A percentile compares a stretch with the other conserved stretches of the same genome.
Evolutionary conservation across 2,329 filamentous ascomycete genomes (phyloP).

Genomic region (Teratosphaeria viscida): DNA sequence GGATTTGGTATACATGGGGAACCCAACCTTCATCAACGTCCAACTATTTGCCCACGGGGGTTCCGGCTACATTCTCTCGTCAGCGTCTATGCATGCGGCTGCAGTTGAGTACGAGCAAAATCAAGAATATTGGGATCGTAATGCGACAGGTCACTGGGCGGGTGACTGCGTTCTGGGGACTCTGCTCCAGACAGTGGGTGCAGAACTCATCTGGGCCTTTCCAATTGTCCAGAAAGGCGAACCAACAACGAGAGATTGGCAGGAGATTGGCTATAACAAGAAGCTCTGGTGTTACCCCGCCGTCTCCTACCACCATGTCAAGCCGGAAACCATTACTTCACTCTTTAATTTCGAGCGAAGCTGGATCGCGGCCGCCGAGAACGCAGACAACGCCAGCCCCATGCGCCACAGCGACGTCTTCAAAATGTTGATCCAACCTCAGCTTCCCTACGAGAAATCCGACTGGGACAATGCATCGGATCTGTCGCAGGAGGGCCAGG

Average conservation of each 20-base stretch:
- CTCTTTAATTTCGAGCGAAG: not conserved
- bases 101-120: slow-evolving; percentile 32
- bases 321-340: slow-evolving; percentile 6
- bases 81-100: slow-evolving; percentile 36
- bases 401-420: slow-evolving; percentile 22
- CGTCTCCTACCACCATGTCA: slow-evolving; percentile 13
- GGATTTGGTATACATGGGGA: slow-evolving; percentile 42
- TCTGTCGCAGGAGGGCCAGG: not conserved
- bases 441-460: slow-evolving; percentile 8
- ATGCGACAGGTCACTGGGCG: slow-evolving; percentile 12
- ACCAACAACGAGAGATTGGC: slow-evolving; percentile 17
- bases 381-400: slow-evolving; percentile 2
- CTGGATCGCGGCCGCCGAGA: not conserved
- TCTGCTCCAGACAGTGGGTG: slow-evolving; percentile 7
- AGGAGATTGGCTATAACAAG: slow-evolving; percentile 2
- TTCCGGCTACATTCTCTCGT: slow-evolving; percentile 43
- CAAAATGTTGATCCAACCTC: slow-evolving; percentile 15
- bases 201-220: slow-evolving; percentile 9
- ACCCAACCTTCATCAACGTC: slow-evolving; percentile 39
- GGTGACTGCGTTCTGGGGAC: slow-evolving; percentile 14
- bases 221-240: slow-evolving; percentile 16
- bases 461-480: slow-evolving; percentile 20
- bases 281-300: slow-evolving; percentile 15
- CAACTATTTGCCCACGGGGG: slow-evolving; percentile 45
- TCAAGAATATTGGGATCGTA: slow-evolving; percentile 27